Evolutionary conservation across 2,329 filamentous ascomycete genomes (phyloP), one percentile per base, ranked within the genome.

Genomic region (Thielaviopsis musarum): DNA sequence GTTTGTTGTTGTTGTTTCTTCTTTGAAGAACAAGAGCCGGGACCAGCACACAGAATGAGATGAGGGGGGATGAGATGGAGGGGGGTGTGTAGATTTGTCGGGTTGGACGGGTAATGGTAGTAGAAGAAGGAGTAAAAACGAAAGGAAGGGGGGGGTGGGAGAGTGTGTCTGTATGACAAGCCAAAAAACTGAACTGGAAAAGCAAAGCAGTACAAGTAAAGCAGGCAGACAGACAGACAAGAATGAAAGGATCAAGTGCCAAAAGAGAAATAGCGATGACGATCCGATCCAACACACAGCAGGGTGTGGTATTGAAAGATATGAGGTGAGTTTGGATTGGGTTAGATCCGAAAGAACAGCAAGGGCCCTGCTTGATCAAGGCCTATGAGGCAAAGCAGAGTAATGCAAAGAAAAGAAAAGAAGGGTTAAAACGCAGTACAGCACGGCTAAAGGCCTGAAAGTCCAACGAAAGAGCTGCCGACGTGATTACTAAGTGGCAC

Each of bases 21-120:
- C 52, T 58, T 19, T 53, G 26, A 48, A 52, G 56, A 58, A 58
- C 30, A 48, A 22, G 48, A 26, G 38, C 51, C 19, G 48, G 56
- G 48, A 34, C 41, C 19, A 38, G 38, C 17, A 57, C 34, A 57
- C 34, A 51, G 55, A 49, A 51, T 4, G 21, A 49, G 55, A 34
- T 13, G 15, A 19, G 41, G 15, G n/a, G 45, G 28, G 28, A 9
- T 34, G 56, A n/a, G 26, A 19, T n/a, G 28, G 22, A 13, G 24
- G 41, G 45, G 48, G 24, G 30, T 21, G 49, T 24, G 45, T 38
- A 19, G 56, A 17, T 45, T 30, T 24, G 30, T 53, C 26, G 30
- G 30, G 30, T 53, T 41, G 45, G 56, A 52, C 38, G 15, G 28
- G 17, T 41, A 48, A 38, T 30, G n/a, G 49, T 19, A 19, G 15